These are phyloP conservation scores for Musa schizocarpa DNA, from an alignment of 176 grass and related monocot genomes.

Conservation along the genomic window DNA sequence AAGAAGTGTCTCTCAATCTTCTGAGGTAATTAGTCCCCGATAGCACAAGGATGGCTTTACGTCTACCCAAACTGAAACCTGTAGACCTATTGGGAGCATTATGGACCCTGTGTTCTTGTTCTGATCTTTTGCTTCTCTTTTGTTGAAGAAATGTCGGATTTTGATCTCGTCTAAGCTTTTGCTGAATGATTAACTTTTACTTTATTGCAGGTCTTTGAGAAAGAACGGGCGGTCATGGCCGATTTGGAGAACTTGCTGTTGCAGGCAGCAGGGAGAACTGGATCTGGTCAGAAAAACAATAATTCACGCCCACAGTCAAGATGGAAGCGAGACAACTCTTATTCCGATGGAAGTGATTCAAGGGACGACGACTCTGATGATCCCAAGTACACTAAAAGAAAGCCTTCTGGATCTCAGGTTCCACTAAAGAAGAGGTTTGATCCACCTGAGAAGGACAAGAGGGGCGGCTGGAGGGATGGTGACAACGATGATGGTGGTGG, in stretches of 20 bases:
- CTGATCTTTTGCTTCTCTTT: too few relatives aligned
- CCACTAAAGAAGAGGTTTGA: conserved; percentile 80
- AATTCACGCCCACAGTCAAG: conserved; percentile 30
- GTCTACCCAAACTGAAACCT: too few relatives aligned
- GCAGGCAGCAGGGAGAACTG: conserved; percentile 65
- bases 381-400: conserved; percentile 41
- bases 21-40: too few relatives aligned
- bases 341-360: conserved; percentile 49
- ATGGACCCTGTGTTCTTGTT: too few relatives aligned
- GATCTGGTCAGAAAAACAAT: conserved; percentile 18
- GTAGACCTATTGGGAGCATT: too few relatives aligned
- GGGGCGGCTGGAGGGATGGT: conserved; percentile 18
- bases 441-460: conserved; percentile 34
- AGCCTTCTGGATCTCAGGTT: conserved; percentile 43
- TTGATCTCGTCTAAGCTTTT: too few relatives aligned
- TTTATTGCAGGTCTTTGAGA: background rate
- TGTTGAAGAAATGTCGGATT: too few relatives aligned
- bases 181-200: too few relatives aligned
- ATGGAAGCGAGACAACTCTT: conserved; percentile 33
- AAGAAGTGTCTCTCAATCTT: too few relatives aligned
- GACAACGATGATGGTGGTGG: conserved; percentile 33
- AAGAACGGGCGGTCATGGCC: conserved; percentile 19
- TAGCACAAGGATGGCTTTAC: too few relatives aligned
- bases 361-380: conserved; percentile 35
- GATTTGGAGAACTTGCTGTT: conserved; percentile 64